These are phyloP conservation scores for Turnera subulata DNA, from an alignment of 345 rosid species.

Conservation along the genomic window DNA sequence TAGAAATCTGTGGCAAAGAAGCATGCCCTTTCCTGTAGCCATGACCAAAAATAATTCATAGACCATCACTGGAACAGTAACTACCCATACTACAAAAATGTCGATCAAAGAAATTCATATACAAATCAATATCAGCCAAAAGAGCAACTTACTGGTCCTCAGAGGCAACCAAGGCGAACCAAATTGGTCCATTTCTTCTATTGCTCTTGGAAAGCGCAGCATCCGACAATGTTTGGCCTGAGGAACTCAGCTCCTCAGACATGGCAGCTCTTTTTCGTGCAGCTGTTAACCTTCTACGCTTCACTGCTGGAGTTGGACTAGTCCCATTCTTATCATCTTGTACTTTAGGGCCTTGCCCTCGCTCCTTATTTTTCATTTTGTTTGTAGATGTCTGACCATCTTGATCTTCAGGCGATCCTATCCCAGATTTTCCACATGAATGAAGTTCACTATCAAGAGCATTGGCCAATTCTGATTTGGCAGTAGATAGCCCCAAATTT, in stretches of 20 bases:
- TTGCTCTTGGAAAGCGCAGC: slow-evolving; percentile 44
- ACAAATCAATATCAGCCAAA: background rate
- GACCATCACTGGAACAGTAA: background rate
- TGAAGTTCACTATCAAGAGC: slow-evolving; percentile 34
- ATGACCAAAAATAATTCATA: background rate
- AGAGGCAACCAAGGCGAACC: slow-evolving; percentile 94
- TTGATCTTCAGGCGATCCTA: slow-evolving; percentile 27
- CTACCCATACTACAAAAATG: background rate
- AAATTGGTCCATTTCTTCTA: slow-evolving; percentile 68
- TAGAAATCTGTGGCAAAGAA: slow-evolving; percentile 79
- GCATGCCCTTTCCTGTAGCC: slow-evolving; percentile 70
- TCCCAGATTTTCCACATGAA: slow-evolving; percentile 30
- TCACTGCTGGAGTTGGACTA: slow-evolving; percentile 48
- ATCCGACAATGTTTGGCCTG: slow-evolving; percentile 49
- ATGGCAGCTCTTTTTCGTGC: slow-evolving; percentile 47
- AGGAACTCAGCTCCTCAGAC: slow-evolving; percentile 47
- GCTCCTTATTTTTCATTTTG: slow-evolving; percentile 52
- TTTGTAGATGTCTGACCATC: slow-evolving; percentile 27
- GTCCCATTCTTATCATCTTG: slow-evolving; percentile 44
- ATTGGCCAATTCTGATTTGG: slow-evolving; percentile 34
- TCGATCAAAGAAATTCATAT: background rate
- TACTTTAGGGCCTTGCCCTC: slow-evolving; percentile 39
- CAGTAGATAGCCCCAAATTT: slow-evolving; percentile 37
- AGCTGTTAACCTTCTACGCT: slow-evolving; percentile 58
- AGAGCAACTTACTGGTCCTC: slow-evolving; percentile 68